Base-by-base conservation (phyloP, 371 early-diverging fungal species). In the Lichtheimia corymbifera region DNA sequence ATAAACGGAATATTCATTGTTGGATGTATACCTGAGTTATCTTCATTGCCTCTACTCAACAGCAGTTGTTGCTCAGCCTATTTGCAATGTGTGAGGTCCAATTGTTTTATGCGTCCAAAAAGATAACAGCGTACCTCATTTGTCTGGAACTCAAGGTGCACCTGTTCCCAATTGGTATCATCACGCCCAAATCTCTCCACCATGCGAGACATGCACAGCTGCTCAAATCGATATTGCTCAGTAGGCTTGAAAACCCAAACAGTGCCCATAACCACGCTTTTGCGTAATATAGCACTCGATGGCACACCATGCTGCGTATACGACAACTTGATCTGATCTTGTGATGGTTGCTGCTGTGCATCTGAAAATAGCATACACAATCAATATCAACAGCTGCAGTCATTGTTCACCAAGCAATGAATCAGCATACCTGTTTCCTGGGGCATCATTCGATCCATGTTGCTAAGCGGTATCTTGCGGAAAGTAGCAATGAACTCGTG, bases 401-500 rank as follows among this genome's bases (percentile, higher is more conserved):
- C 35, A 35, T 35, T 5, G 11, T 35, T 6, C 35, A 9, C 2
- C 11, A 35, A 35, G 35, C 0, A 35, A 35, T 9, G 1, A 0
- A 35, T 35, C 35, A 11, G 11, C 9, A 35, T 35, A 35, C 35
- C 35, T 35, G 35, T 11, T 35, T n/a, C 47, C 0, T 62, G 59
- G 15, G 82, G 63, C 13, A 75, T 57, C 88, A 91, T 88, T 9
- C 64, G 70, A 28, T 89, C 83, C 35, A 83, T 67, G 13, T 76
- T 63, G 13, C 79, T 70, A 43, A 70, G 67, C 13, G 90, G 87
- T 4, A 89, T 74, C 63, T 96, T 95, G 27, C 88, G 85, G 40
- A 96, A 78, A 0, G 93, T 91, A 4, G 88, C 89, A 61, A 96
- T 88, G 52, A 92, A 95, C 69, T 96, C 96, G 71, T 96, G 96